Percentiles rank a stretch among this genome's conserved stretches.
Evolutionary conservation across 495 filamentous ascomycete genomes (phyloP).

Genomic region (Chaetomidium leptoderma): DNA sequence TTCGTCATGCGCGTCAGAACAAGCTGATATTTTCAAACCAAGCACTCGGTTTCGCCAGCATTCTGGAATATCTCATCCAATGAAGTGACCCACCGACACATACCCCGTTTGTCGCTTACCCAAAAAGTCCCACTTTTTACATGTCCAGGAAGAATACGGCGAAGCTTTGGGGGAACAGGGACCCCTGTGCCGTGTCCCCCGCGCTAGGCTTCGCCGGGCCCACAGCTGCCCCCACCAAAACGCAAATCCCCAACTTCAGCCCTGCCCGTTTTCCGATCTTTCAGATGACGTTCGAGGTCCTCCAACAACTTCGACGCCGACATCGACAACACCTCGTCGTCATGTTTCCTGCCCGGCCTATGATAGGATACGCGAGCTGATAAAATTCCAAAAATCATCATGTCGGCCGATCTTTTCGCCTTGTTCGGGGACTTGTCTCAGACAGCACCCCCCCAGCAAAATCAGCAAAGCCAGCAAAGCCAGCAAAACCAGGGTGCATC

Average conservation of each 20-base stretch:
- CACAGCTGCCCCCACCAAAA: neutral
- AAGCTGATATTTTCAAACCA: neutral
- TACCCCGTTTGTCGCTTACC: too few species aligned
- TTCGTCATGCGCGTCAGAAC: neutral
- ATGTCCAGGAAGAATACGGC: too few species aligned
- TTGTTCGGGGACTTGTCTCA: constrained; percentile 54
- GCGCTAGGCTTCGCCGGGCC: neutral
- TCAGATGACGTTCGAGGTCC: neutral
- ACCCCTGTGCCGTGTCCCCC: neutral
- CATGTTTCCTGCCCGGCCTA: neutral
- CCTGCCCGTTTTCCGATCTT: neutral
- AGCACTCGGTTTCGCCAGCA: too few species aligned
- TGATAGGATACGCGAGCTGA: neutral
- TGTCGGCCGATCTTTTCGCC: constrained; percentile 74
- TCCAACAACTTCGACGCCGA: neutral
- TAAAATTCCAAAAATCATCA: constrained; percentile 28
- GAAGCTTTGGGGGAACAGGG: neutral
- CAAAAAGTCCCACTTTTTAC: too few species aligned
- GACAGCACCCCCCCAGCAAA: constrained; percentile 24
- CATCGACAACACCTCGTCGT: neutral
- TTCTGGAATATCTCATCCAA: too few species aligned
- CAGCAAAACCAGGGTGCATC: constrained; percentile 23
- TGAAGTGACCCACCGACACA: too few species aligned
- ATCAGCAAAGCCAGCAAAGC: too few species aligned
- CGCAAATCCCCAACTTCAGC: constrained; percentile 1